Evolutionary conservation across 2,329 filamentous ascomycete genomes (phyloP), one percentile per base, ranked within the genome.

Genomic region (Exserohilum turcica): DNA sequence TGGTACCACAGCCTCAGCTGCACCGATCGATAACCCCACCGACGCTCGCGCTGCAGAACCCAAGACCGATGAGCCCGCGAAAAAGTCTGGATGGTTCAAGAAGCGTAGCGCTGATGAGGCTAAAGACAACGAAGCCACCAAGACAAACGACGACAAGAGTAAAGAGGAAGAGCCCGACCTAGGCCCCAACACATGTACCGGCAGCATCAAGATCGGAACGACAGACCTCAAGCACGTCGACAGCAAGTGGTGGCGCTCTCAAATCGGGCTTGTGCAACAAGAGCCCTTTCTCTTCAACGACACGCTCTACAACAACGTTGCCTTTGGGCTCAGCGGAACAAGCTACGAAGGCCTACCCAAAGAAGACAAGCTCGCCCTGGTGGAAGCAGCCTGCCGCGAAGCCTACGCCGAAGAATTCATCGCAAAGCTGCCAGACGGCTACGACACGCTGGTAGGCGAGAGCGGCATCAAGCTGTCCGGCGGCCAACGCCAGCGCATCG

Each of bases 401-500:
- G 74, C 74, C 8, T 72, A 70, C 45, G 74, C 74, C 2, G 67
- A 74, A 21, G 73, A 76, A 37, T 76, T 75, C 48, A 74, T 76
- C 39, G 50, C 56, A 7, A 66, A 63, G 42, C 54, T 76, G 13
- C 74, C 73, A 5, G 42, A 89, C 77, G 84, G 85, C 1, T 92
- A 92, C 66, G 81, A 88, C 3, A 91, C 90, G 0, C 74, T 83
- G 7, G 89, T 94, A 1, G 91, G 91, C 1, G 90, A 93, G 66
- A 83, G 83, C 24, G 91, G 91, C 5, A 87, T 88, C 43, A 91
- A 90, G 68, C 77, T 95, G 1, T 91, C 88, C 8, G 89, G 90
- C 15, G 91, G 91, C 1, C 91, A 96, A 70, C 84, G 89, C 12
- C 91, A 95, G 70, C 84, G 91, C 5, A 82, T 95, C 19, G 86